Evolutionary conservation across 2,329 filamentous ascomycete species (phyloP).

Genomic region (Pezicula radicicola): DNA sequence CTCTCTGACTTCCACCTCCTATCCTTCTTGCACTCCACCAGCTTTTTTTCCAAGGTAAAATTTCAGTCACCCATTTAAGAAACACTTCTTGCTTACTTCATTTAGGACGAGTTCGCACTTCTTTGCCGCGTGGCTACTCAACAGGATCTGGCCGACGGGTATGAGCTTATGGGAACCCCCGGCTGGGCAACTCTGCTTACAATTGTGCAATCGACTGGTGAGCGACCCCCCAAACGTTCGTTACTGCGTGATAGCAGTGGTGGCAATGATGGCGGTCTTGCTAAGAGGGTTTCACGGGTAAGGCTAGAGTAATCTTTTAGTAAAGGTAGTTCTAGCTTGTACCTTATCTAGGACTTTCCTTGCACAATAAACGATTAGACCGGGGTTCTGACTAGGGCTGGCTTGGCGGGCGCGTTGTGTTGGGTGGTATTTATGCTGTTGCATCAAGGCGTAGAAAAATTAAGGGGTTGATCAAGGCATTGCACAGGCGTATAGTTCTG

Average conservation of each 20-base stretch:
- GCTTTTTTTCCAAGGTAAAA: conserved; percentile 79
- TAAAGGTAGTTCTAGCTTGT: neutral
- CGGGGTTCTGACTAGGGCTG: neutral
- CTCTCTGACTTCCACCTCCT: conserved; percentile 94
- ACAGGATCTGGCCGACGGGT: conserved; percentile 76
- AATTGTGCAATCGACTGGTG: conserved; percentile 96
- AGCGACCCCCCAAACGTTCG: conserved; percentile 81
- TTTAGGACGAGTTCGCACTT: conserved; percentile 82
- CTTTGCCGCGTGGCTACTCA: conserved; percentile 81
- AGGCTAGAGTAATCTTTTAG: conserved; percentile 35
- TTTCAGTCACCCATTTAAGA: conserved; percentile 12
- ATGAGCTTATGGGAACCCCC: conserved; percentile 79
- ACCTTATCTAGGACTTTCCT: neutral
- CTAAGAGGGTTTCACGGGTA: conserved; percentile 66
- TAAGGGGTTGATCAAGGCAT: too few relatives aligned
- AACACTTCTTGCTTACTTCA: conserved; percentile 9
- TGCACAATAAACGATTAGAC: neutral
- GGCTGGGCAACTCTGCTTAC: conserved; percentile 93
- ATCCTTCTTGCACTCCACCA: conserved; percentile 79
- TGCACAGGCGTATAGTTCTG: too few relatives aligned
- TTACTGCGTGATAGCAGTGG: conserved; percentile 28
- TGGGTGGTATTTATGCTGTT: neutral
- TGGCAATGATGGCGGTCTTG: conserved; percentile 40
- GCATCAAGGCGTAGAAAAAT: too few relatives aligned
- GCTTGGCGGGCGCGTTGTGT: neutral